A percentile compares a stretch with the other conserved stretches of the same genome.
These are phyloP conservation scores for Arthrobotrys megalospora DNA, from an alignment of 2,329 filamentous ascomycete species.

Conservation along the genomic window DNA sequence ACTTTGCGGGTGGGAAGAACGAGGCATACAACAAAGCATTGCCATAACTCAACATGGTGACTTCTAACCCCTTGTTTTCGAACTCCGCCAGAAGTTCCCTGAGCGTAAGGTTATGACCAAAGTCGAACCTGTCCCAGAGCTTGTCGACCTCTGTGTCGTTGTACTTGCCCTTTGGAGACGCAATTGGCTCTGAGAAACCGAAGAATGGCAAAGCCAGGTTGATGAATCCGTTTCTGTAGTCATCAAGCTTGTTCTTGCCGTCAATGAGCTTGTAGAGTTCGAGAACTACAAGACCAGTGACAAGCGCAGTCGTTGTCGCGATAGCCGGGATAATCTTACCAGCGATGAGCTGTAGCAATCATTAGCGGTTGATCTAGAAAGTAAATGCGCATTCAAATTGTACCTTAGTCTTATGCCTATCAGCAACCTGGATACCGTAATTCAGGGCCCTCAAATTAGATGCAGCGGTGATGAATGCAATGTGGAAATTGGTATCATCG, in stretches of 20 bases:
- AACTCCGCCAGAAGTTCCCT: slow-evolving; percentile 87
- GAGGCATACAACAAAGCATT: slow-evolving; percentile 94
- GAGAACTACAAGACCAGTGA: slow-evolving; percentile 91
- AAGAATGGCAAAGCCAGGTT: slow-evolving; percentile 98
- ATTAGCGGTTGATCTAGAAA: background rate
- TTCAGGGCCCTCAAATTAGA: slow-evolving; percentile 97
- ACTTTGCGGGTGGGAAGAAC: slow-evolving; percentile 87
- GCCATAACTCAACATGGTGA: slow-evolving; percentile 97
- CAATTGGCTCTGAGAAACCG: slow-evolving; percentile 96
- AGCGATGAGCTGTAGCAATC: slow-evolving; percentile 77
- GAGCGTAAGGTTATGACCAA: slow-evolving; percentile 83
- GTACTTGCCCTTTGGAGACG: slow-evolving; percentile 93
- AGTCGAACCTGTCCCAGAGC: slow-evolving; percentile 97
- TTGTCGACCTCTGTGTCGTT: slow-evolving; percentile 85
- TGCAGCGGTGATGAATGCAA: slow-evolving; percentile 97
- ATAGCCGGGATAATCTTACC: slow-evolving; percentile 99
- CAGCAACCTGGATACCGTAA: slow-evolving; percentile 94
- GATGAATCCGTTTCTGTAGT: slow-evolving; percentile 99
- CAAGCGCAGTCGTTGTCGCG: slow-evolving; percentile 94
- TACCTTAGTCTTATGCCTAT: slow-evolving; percentile 96
- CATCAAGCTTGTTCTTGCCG: slow-evolving; percentile 94
- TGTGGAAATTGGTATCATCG: slow-evolving; percentile 97
- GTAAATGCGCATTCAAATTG: background rate
- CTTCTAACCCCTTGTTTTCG: slow-evolving; percentile 81
- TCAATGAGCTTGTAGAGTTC: slow-evolving; percentile 98